Evolutionary conservation across 257 asterid species (phyloP), one percentile per base, ranked within the genome.

Genomic region (Jasminum sambac): DNA sequence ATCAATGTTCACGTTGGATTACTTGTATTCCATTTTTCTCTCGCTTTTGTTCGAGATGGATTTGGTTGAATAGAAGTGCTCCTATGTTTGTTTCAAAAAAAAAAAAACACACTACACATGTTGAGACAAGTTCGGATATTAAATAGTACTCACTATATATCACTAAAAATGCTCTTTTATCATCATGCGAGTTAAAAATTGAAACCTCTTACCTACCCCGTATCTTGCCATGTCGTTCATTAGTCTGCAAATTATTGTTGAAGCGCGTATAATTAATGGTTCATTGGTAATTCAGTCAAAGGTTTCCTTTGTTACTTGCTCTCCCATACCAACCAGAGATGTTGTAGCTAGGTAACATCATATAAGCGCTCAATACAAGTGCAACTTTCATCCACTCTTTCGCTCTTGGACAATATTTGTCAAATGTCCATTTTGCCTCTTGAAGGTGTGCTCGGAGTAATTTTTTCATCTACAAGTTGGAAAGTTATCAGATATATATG

Each of bases 341-440:
- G 75, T 65, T 0, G 70, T 24, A 0, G n/a, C n/a, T n/a, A n/a
- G 74, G 58, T 1, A 75, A 14, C 74, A 70, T 66, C 39, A 63
- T 17, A 25, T 72, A 72, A 40, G 13, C 77, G 1, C 64, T 1
- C 0, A 78, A 40, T 0, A 39, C 57, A 30, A 72, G 40, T 17
- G 80, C 77, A 9, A 66, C 67, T 13, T 80, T 64, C 77, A 83
- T 63, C 34, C 75, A 72, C 52, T 83, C 82, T 13, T 83, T 76
- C 8, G 41, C 12, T 0, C 58, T 75, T 14, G 85, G 87, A 14
- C 50, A 23, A 0, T 64, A 11, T 2, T 2, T 63, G 13, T 50
- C 42, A 41, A 63, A 57, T 14, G 26, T 48, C 86, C 84, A 78
- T 14, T 60, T 44, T 0, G 80, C 80, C 67, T 80, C 83, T 43